Base-by-base conservation (phyloP, 441 rosid genomes). In the Gossypium schwendimanii region DNA sequence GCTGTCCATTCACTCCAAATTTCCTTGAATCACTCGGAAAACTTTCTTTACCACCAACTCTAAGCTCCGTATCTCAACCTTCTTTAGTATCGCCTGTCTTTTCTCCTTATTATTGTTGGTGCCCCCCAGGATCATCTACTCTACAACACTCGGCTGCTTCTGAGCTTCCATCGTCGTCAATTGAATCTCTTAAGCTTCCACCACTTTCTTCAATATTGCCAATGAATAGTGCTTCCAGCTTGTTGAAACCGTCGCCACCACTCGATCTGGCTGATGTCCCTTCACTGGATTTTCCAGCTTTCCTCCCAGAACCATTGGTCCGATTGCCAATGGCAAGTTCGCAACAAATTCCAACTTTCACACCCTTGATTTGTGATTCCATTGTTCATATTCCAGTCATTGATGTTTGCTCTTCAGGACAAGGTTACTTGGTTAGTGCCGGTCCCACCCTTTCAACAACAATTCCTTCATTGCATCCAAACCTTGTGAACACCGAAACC, bases 101-200 rank as follows among this genome's bases (percentile, higher is more conserved):
- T 76, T 83, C 98, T 53, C 98, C 98, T 3, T 83, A 88, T 72
- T 94, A 92, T 80, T 91, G 97, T 78, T 89, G 97, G 96, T 94
- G 97, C 69, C 97, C 97, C 47, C 84, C 82, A 26, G 86, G 83
- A 79, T 57, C 84, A 44, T 77, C 95, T 54, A 53, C 84, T 12
- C 63, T 83, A 18, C 90, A 86, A 68, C 80, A 64, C 36, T 57
- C 88, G 2, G 75, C 80, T 41, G 72, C 77, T 20, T 74, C 84
- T 3, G 87, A 81, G 45, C 69, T 78, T 62, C 76, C 88, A 45
- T 52, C 77, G 70, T 69, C 89, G 20, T 75, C 88, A 14, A 78
- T 77, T 17, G 90, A 86, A 77, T 77, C 82, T 75, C 83, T 87
- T 76, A 72, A 70, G n/a, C 86, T 90, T 49, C 95, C 93, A 3